Base-by-base conservation (phyloP, 116 monocot species). In the Dioscorea cayenensis region DNA sequence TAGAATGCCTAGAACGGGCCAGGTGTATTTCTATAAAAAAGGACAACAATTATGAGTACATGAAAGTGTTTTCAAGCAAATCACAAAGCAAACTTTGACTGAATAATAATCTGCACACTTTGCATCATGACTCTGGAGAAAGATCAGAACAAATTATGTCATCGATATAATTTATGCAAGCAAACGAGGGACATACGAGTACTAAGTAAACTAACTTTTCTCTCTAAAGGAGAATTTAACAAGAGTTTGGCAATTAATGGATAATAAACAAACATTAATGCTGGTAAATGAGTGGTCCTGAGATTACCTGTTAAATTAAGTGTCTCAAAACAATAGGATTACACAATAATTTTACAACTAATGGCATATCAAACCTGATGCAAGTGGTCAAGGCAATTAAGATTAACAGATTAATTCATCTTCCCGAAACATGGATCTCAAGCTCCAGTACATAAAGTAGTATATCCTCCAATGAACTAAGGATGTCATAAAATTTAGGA, bases 1-100 rank as follows among this genome's bases (percentile, higher is more conserved):
- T 88, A 19, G 87, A 68, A 73, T 89, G 82, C 64, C 93, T 90
- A 68, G 82, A 84, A 82, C 79, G 75, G 20, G 88, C 77, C 82
- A 97, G 94, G 25, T 69, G 83, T 73, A 89, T 79, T 86, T 97
- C 94, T 93, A 81, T 67, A 77, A 20, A 70, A 75, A 28, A 23
- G 7, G 22, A 23, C 2, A 55, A 55, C n/a, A 16, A n/a, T 55
- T 55, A 5, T 55, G n/a, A 18, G 55, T 55, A 16, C 5, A n/a
- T 55, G n/a, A 18, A 55, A 55, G 55, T 18, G n/a, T 55, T 55
- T 55, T n/a, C 55, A 55, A 16, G n/a, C 17, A 55, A 18, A 16
- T 55, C 18, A 19, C 17, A 16, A 55, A n/a, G 3, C 55, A 55
- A 55, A n/a, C 55, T 18, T 55, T 18, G 55, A 5, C 17, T 5